Conservation (phyloP, 352 stramenopile genomes). For the Globisporangium nodosum region DNA sequence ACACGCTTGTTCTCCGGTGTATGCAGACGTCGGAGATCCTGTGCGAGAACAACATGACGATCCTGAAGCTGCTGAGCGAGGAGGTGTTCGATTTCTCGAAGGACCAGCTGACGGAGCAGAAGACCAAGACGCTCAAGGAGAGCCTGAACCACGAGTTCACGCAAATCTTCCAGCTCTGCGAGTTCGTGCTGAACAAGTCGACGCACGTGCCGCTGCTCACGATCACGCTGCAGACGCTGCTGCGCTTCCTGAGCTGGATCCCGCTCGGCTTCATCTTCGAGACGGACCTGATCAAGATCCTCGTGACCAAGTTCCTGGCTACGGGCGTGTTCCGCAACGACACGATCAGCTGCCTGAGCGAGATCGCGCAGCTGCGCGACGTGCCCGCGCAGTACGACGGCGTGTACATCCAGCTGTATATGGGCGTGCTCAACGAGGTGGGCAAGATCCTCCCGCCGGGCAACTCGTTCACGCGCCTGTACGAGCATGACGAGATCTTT, state of each 20-base stretch:
- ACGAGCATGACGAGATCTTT: constrained; percentile 95
- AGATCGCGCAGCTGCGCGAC: constrained; percentile 95
- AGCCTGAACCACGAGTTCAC: constrained; percentile 97
- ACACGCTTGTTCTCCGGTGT: neutral
- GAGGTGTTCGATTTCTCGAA: constrained; percentile 99
- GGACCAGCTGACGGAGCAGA: constrained; percentile 97
- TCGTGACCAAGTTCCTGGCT: constrained; percentile 96
- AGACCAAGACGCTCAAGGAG: constrained; percentile 98
- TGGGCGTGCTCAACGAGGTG: constrained; percentile 92
- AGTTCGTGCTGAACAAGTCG: constrained; percentile 97
- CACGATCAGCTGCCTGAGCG: constrained; percentile 96
- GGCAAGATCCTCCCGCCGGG: constrained; percentile 88
- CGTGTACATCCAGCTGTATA: constrained; percentile 94
- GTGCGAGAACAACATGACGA: constrained; percentile 99
- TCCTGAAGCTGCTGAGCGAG: constrained; percentile 98
- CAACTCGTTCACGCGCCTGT: constrained; percentile 89
- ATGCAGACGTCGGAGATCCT: constrained; percentile 93
- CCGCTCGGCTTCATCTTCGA: constrained; percentile 98
- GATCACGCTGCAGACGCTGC: constrained; percentile 96
- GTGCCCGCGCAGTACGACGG: constrained; percentile 90
- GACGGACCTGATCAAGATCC: constrained; percentile 93
- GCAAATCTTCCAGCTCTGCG: constrained; percentile 97
- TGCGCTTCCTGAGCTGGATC: constrained; percentile 98
- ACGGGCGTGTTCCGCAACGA: constrained; percentile 95
- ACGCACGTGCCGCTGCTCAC: constrained; percentile 90